Percentiles rank a stretch among this genome's conserved stretches.
phyloP scores from a whole-genome alignment of 2,329 filamentous ascomycete species.

The Colletotrichum limetticola region DNA sequence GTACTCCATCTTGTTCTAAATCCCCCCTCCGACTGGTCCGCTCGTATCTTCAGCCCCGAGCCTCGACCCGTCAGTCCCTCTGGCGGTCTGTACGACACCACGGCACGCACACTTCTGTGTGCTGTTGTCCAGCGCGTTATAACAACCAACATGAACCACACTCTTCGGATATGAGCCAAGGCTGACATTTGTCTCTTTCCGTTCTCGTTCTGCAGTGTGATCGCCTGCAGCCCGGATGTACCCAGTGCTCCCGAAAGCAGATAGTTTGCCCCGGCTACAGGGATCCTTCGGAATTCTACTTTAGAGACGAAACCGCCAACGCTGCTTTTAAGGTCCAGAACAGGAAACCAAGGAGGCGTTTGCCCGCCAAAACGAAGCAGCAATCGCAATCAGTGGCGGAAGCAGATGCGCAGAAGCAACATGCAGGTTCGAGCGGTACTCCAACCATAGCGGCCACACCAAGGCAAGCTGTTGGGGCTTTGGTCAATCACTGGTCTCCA shows the following conservation, averaged over 20 bases:
- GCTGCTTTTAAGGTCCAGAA: constrained; percentile 36
- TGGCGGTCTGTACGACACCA: background rate
- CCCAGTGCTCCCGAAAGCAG: constrained; percentile 42
- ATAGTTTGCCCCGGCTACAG: constrained; percentile 40
- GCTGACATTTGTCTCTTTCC: constrained; percentile 15
- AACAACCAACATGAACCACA: background rate
- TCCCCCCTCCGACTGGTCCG: constrained; percentile 18
- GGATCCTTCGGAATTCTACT: constrained; percentile 38
- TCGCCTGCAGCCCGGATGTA: constrained; percentile 38
- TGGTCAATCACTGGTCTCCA: background rate
- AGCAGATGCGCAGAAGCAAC: background rate
- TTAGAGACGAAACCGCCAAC: constrained; percentile 41
- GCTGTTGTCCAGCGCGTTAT: background rate
- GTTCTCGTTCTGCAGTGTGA: constrained; percentile 38
- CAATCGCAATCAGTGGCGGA: background rate
- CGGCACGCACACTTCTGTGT: background rate
- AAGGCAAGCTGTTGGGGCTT: background rate
- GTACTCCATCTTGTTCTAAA: constrained; percentile 21
- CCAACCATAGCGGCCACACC: background rate
- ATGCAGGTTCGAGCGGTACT: background rate
- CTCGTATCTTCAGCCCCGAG: constrained; percentile 9
- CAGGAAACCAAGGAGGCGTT: constrained; percentile 17
- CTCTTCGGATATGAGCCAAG: background rate
- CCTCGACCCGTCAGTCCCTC: constrained; percentile 20
- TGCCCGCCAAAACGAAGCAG: constrained; percentile 9